Percentiles rank a stretch among this genome's conserved stretches.
phyloP scores from a whole-genome alignment of 1,284 basidiomycete species.

The Erythrobasidium hasegawianum region DNA sequence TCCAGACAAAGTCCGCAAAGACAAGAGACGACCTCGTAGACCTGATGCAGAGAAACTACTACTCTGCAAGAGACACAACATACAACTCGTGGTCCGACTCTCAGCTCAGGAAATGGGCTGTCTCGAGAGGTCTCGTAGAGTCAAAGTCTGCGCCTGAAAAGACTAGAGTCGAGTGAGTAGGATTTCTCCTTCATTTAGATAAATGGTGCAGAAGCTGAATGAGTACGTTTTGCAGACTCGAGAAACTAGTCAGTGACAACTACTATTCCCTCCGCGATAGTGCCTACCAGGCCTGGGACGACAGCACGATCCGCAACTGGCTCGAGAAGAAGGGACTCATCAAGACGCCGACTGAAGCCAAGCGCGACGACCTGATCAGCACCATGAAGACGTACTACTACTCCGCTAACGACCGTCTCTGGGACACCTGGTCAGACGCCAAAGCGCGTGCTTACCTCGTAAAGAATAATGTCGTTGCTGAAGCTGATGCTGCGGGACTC shows the following conservation, averaged over 20 bases:
- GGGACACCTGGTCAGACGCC: conserved; percentile 58
- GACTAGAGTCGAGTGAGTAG: conserved; percentile 36
- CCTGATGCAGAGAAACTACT: conserved; percentile 76
- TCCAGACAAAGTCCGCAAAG: conserved; percentile 60
- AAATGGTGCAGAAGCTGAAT: not conserved
- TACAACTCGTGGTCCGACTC: conserved; percentile 41
- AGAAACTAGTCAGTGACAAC: conserved; percentile 37
- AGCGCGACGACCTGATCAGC: conserved; percentile 62
- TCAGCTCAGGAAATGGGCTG: conserved; percentile 41
- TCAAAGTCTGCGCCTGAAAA: conserved; percentile 14
- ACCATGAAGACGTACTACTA: conserved; percentile 64
- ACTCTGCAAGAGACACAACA: conserved; percentile 57
- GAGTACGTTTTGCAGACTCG: conserved; percentile 33
- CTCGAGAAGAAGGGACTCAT: conserved; percentile 70
- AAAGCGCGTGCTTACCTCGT: conserved; percentile 53
- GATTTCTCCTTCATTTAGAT: not conserved
- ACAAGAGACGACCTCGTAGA: conserved; percentile 65
- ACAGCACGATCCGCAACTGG: conserved; percentile 53
- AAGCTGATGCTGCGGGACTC: conserved; percentile 36
- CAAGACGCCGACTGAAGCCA: conserved; percentile 59
- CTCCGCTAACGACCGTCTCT: conserved; percentile 43
- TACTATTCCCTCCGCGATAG: conserved; percentile 43
- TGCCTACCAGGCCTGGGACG: conserved; percentile 44
- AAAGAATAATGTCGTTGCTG: conserved; percentile 41
- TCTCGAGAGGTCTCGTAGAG: conserved; percentile 36